Evolutionary conservation across 768 basidiomycete species (phyloP), one percentile per base, ranked within the genome.

Genomic region (Phaeotremella fagi): DNA sequence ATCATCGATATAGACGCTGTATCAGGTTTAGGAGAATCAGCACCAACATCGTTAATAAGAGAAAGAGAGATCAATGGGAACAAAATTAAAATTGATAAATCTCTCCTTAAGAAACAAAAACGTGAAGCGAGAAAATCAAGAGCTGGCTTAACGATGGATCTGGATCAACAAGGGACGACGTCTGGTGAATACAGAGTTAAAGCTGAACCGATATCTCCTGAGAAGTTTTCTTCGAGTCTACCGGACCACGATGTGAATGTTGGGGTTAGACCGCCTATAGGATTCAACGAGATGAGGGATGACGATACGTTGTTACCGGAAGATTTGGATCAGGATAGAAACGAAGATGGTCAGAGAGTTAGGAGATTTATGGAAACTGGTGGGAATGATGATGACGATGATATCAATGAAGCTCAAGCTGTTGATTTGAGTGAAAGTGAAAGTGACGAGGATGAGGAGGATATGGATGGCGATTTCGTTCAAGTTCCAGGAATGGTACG

Each of bases 401-500:
- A 61, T 15, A 65, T 67, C 29, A 63, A 70, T 43, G 60, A 59
- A 44, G 63, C 64, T 31, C 70, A 74, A 47, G 57, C 52, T 46
- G 61, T 74, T 9, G 73, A 72, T 57, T 45, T 72, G 55, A 68
- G 66, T 48, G 70, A 73, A 49, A 70, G 68, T 48, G 72, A 71
- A 22, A 57, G 59, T 37, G 72, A 73, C 42, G 72, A 73, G 29
- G 61, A 68, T 18, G 72, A 73, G 29, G 66, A 70, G 52, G 52
- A 49, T 44, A 55, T 61, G 52, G 53, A 57, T 36, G 71, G 67
- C 2, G 71, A 74, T 47, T 72, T 72, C 46, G 55, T 64, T 2
- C 22, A 22, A 4, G 50, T 49, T 15, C 26, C 50, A 0, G 50
- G 48, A 4, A 43, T 51, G 1, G 62, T 55, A 27, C 55, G 45